Percentiles rank a stretch among this genome's conserved stretches.
phyloP scores from a whole-genome alignment of 768 basidiomycete species.

The Mycena olivaceomarginata region DNA sequence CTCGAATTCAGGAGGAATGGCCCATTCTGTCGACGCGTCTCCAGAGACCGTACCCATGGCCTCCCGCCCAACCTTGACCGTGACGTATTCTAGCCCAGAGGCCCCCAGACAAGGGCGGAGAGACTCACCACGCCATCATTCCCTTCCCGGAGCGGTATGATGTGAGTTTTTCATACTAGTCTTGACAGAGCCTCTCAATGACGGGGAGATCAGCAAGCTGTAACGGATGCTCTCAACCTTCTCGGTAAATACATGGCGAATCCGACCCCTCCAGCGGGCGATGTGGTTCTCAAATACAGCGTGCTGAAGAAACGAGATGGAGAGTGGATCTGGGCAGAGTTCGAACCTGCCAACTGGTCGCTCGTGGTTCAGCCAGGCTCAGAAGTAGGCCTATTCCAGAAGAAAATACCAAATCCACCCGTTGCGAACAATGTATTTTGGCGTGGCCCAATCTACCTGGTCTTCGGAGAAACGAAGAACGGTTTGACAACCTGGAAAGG shows the following conservation, averaged over 20 bases:
- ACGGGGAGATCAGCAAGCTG: constrained; percentile 13
- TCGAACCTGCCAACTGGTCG: constrained; percentile 16
- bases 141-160: constrained; percentile 20
- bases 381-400: constrained; percentile 15
- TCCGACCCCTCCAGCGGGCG: neutral
- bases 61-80: constrained; percentile 18
- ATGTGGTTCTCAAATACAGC: constrained; percentile 7
- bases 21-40: too few relatives aligned
- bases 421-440: constrained; percentile 1
- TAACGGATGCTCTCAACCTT: constrained; percentile 16
- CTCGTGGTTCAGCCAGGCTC: constrained; percentile 18
- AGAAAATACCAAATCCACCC: neutral
- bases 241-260: constrained; percentile 22
- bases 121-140: constrained; percentile 25
- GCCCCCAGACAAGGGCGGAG: constrained; percentile 1
- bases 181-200: neutral
- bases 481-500: neutral
- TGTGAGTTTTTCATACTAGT: neutral
- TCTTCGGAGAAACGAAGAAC: constrained; percentile 5
- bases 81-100: constrained; percentile 7
- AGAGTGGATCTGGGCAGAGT: constrained; percentile 27
- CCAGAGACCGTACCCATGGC: neutral
- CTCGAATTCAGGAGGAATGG: neutral
- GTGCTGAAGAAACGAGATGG: neutral
- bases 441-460: constrained; percentile 22